Percentiles rank a stretch among this genome's conserved stretches.
These are phyloP conservation scores for Sphaerostilbella broomeana DNA, from an alignment of 2,329 filamentous ascomycete genomes.

Conservation along the genomic window DNA sequence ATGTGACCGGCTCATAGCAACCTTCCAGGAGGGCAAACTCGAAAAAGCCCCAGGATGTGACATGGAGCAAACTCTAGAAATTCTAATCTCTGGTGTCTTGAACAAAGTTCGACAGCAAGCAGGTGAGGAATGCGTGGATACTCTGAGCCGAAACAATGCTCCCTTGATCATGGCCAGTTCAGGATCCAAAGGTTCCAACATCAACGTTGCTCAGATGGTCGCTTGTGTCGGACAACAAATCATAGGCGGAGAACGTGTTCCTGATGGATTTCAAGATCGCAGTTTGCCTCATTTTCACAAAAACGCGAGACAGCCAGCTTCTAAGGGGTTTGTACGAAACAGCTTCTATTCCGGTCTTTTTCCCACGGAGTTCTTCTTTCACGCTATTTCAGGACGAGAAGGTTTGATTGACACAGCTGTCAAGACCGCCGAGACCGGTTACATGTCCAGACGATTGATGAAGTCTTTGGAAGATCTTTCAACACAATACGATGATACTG, in stretches of 20 bases:
- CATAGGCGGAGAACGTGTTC: conserved; percentile 86
- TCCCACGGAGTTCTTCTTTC: conserved; percentile 92
- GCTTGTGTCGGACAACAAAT: conserved; percentile 96
- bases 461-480: conserved; percentile 95
- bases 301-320: conserved; percentile 81
- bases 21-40: conserved; percentile 73
- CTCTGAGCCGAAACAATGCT: conserved; percentile 84
- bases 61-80: conserved; percentile 87
- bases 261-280: conserved; percentile 93
- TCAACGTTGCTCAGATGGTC: conserved; percentile 99
- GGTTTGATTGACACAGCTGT: conserved; percentile 97
- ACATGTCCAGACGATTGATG: conserved; percentile 98
- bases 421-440: conserved; percentile 97
- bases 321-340: conserved; percentile 94
- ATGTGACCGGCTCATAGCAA: conserved; percentile 75
- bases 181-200: conserved; percentile 91
- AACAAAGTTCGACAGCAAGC: conserved; percentile 88
- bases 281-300: conserved; percentile 94
- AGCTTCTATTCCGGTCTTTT: conserved; percentile 92
- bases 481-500: conserved; percentile 88
- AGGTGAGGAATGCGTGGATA: conserved; percentile 82
- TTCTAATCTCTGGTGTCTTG: conserved; percentile 81
- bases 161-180: conserved; percentile 96
- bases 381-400: conserved; percentile 97
- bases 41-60: conserved; percentile 84